Evolutionary conservation across 2,329 filamentous ascomycete genomes (phyloP).

Genomic region (Pleoardoris graminearum): DNA sequence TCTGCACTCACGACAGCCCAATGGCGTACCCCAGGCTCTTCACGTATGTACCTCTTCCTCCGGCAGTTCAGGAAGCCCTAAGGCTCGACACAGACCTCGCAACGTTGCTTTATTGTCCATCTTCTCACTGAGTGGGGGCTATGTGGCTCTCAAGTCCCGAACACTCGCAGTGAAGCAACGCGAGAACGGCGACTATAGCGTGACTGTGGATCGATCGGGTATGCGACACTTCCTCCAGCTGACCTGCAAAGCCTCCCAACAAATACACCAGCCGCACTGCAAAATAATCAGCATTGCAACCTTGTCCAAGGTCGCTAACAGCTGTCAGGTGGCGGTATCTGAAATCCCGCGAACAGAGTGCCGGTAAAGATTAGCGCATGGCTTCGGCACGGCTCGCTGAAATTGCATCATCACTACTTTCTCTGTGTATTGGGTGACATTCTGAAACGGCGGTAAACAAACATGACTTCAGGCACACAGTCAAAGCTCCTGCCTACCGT

Average conservation of each 20-base stretch:
- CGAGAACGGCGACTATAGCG: conserved; percentile 41
- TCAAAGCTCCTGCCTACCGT: neutral
- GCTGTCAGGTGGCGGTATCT: conserved; percentile 3
- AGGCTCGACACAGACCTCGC: conserved; percentile 33
- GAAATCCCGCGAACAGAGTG: neutral
- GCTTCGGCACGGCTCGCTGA: conserved; percentile 1
- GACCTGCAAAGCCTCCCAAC: conserved; percentile 6
- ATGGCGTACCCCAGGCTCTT: conserved; percentile 38
- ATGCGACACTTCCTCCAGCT: neutral
- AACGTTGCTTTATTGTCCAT: conserved; percentile 37
- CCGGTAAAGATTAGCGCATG: neutral
- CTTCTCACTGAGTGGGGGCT: conserved; percentile 37
- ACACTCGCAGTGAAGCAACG: conserved; percentile 33
- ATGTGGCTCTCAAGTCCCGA: conserved; percentile 38
- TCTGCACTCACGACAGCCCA: conserved; percentile 8
- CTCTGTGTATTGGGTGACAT: neutral
- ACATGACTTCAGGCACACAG: conserved; percentile 1
- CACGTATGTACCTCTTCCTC: conserved; percentile 28
- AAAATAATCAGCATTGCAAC: too few species aligned
- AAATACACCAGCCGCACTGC: conserved; percentile 5
- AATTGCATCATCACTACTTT: neutral
- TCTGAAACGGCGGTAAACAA: neutral
- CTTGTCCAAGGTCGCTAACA: too few species aligned
- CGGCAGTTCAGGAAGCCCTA: neutral
- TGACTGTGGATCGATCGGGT: conserved; percentile 44